A percentile compares a stretch with the other conserved stretches of the same genome.
These are phyloP conservation scores for Vitellaria paradoxa DNA, from an alignment of 179 eudicot species.

Conservation along the genomic window DNA sequence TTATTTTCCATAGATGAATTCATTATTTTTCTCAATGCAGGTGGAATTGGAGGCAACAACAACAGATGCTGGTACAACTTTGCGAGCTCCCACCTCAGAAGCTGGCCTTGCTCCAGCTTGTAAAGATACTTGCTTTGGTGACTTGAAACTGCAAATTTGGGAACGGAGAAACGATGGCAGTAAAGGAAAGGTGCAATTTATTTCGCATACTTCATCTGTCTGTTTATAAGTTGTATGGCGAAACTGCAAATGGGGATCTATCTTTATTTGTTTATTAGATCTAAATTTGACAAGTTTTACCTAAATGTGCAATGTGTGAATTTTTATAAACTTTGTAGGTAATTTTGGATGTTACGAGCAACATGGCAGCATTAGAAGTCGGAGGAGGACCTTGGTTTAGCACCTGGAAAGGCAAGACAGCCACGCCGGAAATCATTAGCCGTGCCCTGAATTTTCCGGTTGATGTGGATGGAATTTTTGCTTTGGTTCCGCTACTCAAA, in stretches of 20 bases:
- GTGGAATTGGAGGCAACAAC: conserved; percentile 82
- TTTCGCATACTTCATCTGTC: background rate
- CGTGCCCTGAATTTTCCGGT: conserved; percentile 65
- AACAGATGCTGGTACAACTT: conserved; percentile 73
- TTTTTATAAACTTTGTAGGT: conserved; percentile 33
- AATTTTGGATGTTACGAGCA: conserved; percentile 81
- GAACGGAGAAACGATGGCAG: conserved; percentile 69
- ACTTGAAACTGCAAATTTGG: conserved; percentile 69
- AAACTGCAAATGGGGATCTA: background rate
- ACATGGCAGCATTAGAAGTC: conserved; percentile 87
- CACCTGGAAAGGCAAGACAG: conserved; percentile 72
- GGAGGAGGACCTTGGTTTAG: conserved; percentile 98
- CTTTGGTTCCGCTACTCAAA: conserved; percentile 65
- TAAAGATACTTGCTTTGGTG: conserved; percentile 79
- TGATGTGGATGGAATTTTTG: conserved; percentile 62
- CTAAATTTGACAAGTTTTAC: background rate
- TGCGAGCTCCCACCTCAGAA: conserved; percentile 93
- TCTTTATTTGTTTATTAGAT: background rate
- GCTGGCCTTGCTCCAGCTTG: conserved; percentile 94
- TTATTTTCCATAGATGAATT: background rate
- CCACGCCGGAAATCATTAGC: conserved; percentile 60
- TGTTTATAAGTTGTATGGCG: background rate
- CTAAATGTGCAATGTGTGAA: background rate
- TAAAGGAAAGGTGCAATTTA: conserved; percentile 67
- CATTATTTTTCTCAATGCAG: conserved; percentile 31